Base-by-base conservation (phyloP, 2,329 filamentous ascomycete species). In the Colletotrichum cuscutae region DNA sequence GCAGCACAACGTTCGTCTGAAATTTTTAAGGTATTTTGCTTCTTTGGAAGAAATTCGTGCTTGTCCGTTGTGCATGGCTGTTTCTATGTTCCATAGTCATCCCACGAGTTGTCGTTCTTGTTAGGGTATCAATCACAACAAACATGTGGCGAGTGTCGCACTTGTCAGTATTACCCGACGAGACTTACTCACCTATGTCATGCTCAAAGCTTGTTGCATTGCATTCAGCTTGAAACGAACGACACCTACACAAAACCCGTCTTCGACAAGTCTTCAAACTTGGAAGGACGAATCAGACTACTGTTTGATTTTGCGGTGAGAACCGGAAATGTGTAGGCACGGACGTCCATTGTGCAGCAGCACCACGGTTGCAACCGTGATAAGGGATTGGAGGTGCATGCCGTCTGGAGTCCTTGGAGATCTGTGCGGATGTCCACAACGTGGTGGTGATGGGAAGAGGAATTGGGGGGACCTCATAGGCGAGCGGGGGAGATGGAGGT, bases 1-100 rank as follows among this genome's bases (percentile, higher is more conserved):
- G 71, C 68, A 68, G 68, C 28, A 54, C 62, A 73, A 26, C 26
- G 70, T 63, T 71, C 68, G 63, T 73, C 71, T 68, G 52, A 73
- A 63, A 7, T 46, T 28, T 46, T 62, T 62, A 53, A 30, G 32
- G 26, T 67, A 53, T 60, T 52, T 37, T 67, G 22, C 22, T 26
- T 54, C 26, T 5, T 53, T 66, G 11, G 13, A 30, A 37, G 24
- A n/a, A 4, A 8, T 30, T 30, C 32, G 15, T 58, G 28, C 35
- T 24, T 32, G 13, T 12, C 22, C 13, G 11, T 42, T 30, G 19
- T 42, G 53, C 15, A 42, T 60, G 42, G 24, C 57, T 49, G 65
- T 26, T 30, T 5, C 32, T 5, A 35, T 30, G 30, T 63, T 32
- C 46, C 42, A n/a, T 49, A 8, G 7, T 7, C 8, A 49, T 49